A percentile compares a stretch with the other conserved stretches of the same genome.
These are phyloP conservation scores for Cadophora gregata DNA, from an alignment of 2,329 filamentous ascomycete species.

Conservation along the genomic window DNA sequence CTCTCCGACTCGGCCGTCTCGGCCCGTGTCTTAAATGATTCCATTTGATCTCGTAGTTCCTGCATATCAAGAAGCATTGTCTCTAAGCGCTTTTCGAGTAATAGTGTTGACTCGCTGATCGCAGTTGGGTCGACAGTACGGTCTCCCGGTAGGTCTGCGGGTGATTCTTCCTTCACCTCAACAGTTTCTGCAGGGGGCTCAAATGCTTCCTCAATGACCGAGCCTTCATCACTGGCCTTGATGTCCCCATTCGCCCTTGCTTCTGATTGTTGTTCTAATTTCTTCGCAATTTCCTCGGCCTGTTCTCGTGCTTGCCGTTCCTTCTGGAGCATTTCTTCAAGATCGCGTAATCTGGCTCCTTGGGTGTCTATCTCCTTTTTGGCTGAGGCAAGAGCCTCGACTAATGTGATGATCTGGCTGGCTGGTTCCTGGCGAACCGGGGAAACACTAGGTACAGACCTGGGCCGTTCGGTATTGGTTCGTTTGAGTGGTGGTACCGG, in stretches of 20 bases:
- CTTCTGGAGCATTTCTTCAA: conserved; percentile 78
- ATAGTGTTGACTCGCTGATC: conserved; percentile 74
- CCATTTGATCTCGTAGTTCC: conserved; percentile 46
- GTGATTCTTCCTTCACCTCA: conserved; percentile 38
- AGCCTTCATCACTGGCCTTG: conserved; percentile 47
- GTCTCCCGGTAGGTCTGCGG: conserved; percentile 12
- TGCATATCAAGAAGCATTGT: conserved; percentile 42
- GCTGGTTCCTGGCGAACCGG: conserved; percentile 58
- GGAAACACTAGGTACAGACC: conserved; percentile 55
- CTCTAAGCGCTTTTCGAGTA: conserved; percentile 40
- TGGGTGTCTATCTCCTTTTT: conserved; percentile 90
- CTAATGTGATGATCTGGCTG: conserved; percentile 82
- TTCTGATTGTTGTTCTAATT: conserved; percentile 64
- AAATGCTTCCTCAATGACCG: conserved; percentile 53
- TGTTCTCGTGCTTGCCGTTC: conserved; percentile 83
- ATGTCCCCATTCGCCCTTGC: conserved; percentile 49
- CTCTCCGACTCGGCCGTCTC: conserved; percentile 82
- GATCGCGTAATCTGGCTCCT: conserved; percentile 75
- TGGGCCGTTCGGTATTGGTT: conserved; percentile 76
- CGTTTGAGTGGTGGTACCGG: conserved; percentile 72
- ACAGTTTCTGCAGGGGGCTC: conserved; percentile 48
- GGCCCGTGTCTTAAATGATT: conserved; percentile 76
- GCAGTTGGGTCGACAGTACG: conserved; percentile 74
- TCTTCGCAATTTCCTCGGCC: conserved; percentile 81
- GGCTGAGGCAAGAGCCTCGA: conserved; percentile 81